These are phyloP conservation scores for Posidonia australis DNA, from an alignment of 106 monocot genomes.

Conservation along the genomic window DNA sequence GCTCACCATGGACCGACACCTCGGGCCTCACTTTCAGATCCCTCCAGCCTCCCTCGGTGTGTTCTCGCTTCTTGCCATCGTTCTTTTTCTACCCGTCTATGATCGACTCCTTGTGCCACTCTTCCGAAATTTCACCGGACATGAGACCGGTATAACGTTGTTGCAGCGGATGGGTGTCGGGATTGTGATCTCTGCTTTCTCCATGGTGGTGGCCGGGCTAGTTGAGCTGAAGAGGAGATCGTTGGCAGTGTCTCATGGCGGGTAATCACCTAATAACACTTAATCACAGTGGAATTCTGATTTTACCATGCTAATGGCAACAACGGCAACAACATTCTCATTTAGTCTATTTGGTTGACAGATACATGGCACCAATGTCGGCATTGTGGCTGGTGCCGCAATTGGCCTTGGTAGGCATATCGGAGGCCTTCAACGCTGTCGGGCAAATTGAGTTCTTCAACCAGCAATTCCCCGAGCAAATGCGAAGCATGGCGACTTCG, in stretches of 20 bases:
- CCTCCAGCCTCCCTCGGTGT: slow-evolving; percentile 30
- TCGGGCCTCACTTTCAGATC: slow-evolving; percentile 17
- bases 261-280: background rate
- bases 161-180: slow-evolving; percentile 43
- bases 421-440: slow-evolving; percentile 36
- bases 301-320: background rate
- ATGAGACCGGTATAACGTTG: slow-evolving; percentile 24
- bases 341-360: background rate
- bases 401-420: slow-evolving; percentile 30
- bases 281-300: background rate
- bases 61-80: slow-evolving; percentile 20
- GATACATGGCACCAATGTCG: background rate
- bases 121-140: slow-evolving; percentile 27
- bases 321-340: background rate
- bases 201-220: slow-evolving; percentile 12
- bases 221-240: slow-evolving; percentile 24
- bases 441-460: slow-evolving; percentile 51
- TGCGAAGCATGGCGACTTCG: slow-evolving; percentile 26
- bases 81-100: slow-evolving; percentile 38
- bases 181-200: slow-evolving; percentile 25
- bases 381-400: slow-evolving; percentile 39
- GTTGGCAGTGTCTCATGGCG: background rate
- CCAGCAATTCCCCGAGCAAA: slow-evolving; percentile 38
- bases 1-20: slow-evolving; percentile 29
- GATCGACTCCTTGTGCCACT: slow-evolving; percentile 23